These are phyloP conservation scores for Didymella glomerata DNA, from an alignment of 2,329 filamentous ascomycete species.

Conservation along the genomic window DNA sequence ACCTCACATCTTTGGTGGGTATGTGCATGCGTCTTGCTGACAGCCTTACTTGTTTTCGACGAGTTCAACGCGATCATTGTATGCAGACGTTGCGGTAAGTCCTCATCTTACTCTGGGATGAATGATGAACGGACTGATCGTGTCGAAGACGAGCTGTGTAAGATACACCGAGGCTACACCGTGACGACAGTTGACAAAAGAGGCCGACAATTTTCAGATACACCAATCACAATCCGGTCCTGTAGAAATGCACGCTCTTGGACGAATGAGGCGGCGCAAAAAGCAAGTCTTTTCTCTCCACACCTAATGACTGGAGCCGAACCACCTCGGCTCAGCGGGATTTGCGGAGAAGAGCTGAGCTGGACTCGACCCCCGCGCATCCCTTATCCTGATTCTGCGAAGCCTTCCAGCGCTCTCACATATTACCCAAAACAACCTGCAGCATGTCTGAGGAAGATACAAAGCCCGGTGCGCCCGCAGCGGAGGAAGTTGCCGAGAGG, in stretches of 20 bases:
- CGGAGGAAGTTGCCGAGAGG: slow-evolving; percentile 43
- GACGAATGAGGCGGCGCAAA: background rate
- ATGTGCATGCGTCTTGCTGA: no score
- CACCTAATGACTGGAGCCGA: slow-evolving; percentile 7
- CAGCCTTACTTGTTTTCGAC: no score
- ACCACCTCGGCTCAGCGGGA: slow-evolving; percentile 31
- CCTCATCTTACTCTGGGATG: no score
- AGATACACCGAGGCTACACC: background rate
- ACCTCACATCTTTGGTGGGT: no score
- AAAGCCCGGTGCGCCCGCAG: slow-evolving; percentile 49
- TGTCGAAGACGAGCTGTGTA: no score
- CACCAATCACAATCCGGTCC: background rate
- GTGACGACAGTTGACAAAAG: background rate
- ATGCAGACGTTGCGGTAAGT: no score
- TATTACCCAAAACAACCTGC: slow-evolving; percentile 19
- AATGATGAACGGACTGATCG: no score
- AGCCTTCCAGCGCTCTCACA: slow-evolving; percentile 23
- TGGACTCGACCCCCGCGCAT: slow-evolving; percentile 15
- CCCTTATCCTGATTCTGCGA: slow-evolving; percentile 26
- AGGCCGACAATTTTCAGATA: no score
- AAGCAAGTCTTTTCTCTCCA: background rate
- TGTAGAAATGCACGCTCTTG: background rate
- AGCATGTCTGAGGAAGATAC: slow-evolving; percentile 50
- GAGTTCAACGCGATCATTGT: no score
- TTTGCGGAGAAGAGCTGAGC: slow-evolving; percentile 29